Percentiles rank a stretch among this genome's conserved stretches.
Evolutionary conservation across 1,284 basidiomycete species (phyloP).

Genomic region (Malassezia dermatis): DNA sequence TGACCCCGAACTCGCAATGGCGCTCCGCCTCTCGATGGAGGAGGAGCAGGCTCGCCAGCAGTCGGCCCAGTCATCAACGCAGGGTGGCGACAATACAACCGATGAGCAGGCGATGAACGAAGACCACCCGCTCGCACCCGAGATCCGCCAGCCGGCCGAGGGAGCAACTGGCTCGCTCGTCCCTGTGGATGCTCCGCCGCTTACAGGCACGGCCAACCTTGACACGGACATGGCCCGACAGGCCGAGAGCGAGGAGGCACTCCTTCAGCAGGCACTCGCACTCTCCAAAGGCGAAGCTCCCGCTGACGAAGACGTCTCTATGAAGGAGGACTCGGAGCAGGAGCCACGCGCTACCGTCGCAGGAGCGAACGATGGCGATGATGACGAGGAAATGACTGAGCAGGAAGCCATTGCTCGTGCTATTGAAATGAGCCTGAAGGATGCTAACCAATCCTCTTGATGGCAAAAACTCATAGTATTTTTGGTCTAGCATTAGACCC

Average conservation of each 20-base stretch:
- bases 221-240: constrained; percentile 23
- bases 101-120: constrained; percentile 8
- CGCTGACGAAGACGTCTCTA: constrained; percentile 28
- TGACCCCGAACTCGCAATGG: constrained; percentile 96
- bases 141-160: constrained; percentile 14
- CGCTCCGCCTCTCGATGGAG: constrained; percentile 91
- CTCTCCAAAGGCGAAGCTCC: constrained; percentile 24
- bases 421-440: constrained; percentile 44
- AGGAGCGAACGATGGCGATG: constrained; percentile 30
- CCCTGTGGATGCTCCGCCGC: constrained; percentile 30
- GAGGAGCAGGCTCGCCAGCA: constrained; percentile 78
- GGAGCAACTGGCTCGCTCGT: constrained; percentile 36
- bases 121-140: constrained; percentile 4
- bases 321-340: constrained; percentile 22
- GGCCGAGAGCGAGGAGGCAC: constrained; percentile 34
- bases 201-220: constrained; percentile 27
- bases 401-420: constrained; percentile 46
- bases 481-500: no score
- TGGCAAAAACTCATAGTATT: no score
- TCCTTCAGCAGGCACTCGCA: constrained; percentile 35
- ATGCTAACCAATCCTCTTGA: no score
- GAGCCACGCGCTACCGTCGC: constrained; percentile 23
- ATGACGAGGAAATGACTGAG: constrained; percentile 46
- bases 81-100: constrained; percentile 2
- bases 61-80: constrained; percentile 23